Evolutionary conservation across 306 rosid species (phyloP), one percentile per base, ranked within the genome.

Genomic region (Malus sieversii): DNA sequence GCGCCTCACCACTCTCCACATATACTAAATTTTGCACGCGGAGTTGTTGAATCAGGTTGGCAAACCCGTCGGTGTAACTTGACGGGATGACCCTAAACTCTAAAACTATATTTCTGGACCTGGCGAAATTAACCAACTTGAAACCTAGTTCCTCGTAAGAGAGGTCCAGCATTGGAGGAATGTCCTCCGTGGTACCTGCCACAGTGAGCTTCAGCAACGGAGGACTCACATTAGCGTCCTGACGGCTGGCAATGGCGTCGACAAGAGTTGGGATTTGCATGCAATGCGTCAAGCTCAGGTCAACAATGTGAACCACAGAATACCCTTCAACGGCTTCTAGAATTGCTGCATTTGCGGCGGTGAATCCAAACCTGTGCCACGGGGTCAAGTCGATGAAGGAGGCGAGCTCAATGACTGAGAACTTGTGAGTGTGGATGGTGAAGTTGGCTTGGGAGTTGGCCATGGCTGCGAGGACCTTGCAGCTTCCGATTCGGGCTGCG

Each of bases 251-350:
- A 20, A 95, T 82, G 33, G 97, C 90, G 27, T 95, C 99, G 16
- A 95, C 79, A 0, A 95, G 92, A 4, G 99, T 95, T 1, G 99
- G 99, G 70, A 95, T 89, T 75, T 95, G 99, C 99, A 95, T 95
- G 91, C 99, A 95, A 75, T 90, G 97, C 23, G 97, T 92, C 45
- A 81, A 60, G 80, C 93, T 89, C 11, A 95, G 70, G 71, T 95
- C 97, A 1, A 95, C 97, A 30, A 95, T 81, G 77, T 95, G 99
- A 38, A 95, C 53, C 20, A 81, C 82, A 1, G 99, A 79, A 79
- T 71, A 89, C 1, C 97, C 97, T 6, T 92, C 93, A 4, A 86
- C 82, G 1, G 97, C 97, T 29, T 94, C 97, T 0, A 94, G 84
- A 40, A 94, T 84, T 42, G 92, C 80, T 0, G 97, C 78, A 68